Evolutionary conservation across 805 yeast species (phyloP).

Genomic region (Candida nonsorbophila): DNA sequence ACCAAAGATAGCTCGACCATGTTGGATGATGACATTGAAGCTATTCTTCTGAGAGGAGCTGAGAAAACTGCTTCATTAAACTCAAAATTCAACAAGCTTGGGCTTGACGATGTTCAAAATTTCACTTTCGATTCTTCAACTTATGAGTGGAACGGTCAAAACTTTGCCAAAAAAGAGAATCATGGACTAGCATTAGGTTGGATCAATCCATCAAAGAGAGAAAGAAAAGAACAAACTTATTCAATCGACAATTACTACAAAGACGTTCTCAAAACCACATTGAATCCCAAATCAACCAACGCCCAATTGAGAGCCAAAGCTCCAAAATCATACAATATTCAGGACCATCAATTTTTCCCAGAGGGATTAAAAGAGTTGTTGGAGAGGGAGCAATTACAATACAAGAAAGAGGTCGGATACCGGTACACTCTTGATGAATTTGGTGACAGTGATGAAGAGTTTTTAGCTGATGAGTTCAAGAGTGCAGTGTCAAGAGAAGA

Average conservation of each 20-base stretch:
- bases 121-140: conserved; percentile 86
- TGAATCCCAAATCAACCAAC: conserved; percentile 7
- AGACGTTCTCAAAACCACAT: conserved; percentile 49
- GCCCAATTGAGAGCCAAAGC: conserved; percentile 38
- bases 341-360: conserved; percentile 73
- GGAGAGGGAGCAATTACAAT: conserved; percentile 61
- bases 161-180: conserved; percentile 55
- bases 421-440: conserved; percentile 56
- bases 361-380: conserved; percentile 46
- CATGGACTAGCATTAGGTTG: conserved; percentile 45
- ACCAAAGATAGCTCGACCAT: conserved; percentile 21
- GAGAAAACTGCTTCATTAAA: conserved; percentile 75
- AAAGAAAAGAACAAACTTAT: conserved; percentile 73
- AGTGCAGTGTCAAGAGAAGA: conserved; percentile 32
- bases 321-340: conserved; percentile 59
- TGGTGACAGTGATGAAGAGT: conserved; percentile 50
- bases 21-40: conserved; percentile 73
- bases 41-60: conserved; percentile 73
- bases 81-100: conserved; percentile 77
- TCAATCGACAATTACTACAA: conserved; percentile 73
- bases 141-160: conserved; percentile 95
- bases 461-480: conserved; percentile 42
- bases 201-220: conserved; percentile 74
- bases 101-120: conserved; percentile 89
- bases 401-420: conserved; percentile 54